Percentiles rank a stretch among this genome's conserved stretches.
Evolutionary conservation across 306 rosid species (phyloP).

Genomic region (Quercus engelmannii): DNA sequence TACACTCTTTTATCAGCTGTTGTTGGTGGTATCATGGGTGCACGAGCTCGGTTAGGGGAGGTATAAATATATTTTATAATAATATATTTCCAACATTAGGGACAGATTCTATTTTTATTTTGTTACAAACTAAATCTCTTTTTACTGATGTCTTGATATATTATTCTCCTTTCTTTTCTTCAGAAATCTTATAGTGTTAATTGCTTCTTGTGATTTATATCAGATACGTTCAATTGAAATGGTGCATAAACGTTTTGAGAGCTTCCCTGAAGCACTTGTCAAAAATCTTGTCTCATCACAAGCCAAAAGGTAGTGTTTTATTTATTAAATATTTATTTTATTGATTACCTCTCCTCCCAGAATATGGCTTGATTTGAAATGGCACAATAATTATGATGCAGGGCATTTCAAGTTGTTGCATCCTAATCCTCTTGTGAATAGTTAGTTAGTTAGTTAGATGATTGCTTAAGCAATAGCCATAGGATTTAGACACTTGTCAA

Average conservation of each 20-base stretch:
- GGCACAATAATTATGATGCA: too few species aligned
- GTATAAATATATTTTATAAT: conserved; percentile 31
- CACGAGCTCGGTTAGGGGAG: conserved; percentile 95
- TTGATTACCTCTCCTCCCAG: too few species aligned
- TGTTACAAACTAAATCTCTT: background rate
- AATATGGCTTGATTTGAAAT: too few species aligned
- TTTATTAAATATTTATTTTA: background rate
- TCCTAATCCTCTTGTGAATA: too few species aligned
- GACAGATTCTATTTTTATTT: background rate
- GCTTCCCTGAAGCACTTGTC: conserved; percentile 89
- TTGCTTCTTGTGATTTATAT: conserved; percentile 24
- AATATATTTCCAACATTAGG: background rate
- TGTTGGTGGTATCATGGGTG: conserved; percentile 94
- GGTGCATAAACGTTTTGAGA: conserved; percentile 98
- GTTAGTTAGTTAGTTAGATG: too few species aligned
- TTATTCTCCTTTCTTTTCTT: background rate
- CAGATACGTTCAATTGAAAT: conserved; percentile 98
- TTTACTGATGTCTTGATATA: background rate
- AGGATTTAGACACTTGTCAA: too few species aligned
- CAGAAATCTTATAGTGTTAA: conserved; percentile 5
- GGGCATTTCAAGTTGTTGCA: too few species aligned
- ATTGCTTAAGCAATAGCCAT: too few species aligned
- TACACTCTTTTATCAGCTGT: conserved; percentile 89
- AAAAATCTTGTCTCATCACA: conserved; percentile 63
- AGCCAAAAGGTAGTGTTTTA: conserved; percentile 46